Base-by-base conservation (phyloP, 140 eudicot species). In the Cichorium intybus region DNA sequence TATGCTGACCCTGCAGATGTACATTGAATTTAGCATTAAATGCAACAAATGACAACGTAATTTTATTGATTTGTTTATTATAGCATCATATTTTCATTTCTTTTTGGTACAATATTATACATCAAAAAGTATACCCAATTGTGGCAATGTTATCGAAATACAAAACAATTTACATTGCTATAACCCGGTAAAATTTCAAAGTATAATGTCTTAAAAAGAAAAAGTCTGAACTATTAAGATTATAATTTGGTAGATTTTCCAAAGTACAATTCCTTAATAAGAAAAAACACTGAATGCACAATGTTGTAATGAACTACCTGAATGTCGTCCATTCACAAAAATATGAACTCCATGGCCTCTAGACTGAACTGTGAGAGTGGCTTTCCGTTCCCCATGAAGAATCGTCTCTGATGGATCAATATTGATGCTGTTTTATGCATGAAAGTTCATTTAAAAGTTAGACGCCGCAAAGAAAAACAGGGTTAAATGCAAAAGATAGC, bases 271-370 rank as follows among this genome's bases (percentile, higher is more conserved):
- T n/a, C 5, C 16, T 11, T 39, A 12, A 12, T 27, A 39, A 1
- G 16, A 39, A 10, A 39, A 12, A 11, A 39, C n/a, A 39, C 12
- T 3, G 46, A 5, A 10, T 1, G 5, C 0, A 39, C 4, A 2
- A 39, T 11, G 21, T 20, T 62, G 31, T 24, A 24, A 34, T 23
- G 49, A 64, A 54, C 10, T 73, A 90, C 97, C 97, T 75, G 87
- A 73, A 63, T 70, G 87, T 49, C 75, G 73, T 22, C 93, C 98
- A 41, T 88, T 85, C 22, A 83, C 60, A 48, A 76, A 92, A 51
- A 82, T 83, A 50, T 92, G 98, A 53, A 92, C 39, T 11, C 93
- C 95, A 31, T 92, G 95, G 34, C 98, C 98, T 63, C 71, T 80
- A 65, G 98, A 92, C 20, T 68, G 57, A 70, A 92, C 81, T 10